Percentiles rank a stretch among this genome's conserved stretches.
These are phyloP conservation scores for Lachnellula suecica DNA, from an alignment of 2,329 filamentous ascomycete genomes.

Conservation along the genomic window DNA sequence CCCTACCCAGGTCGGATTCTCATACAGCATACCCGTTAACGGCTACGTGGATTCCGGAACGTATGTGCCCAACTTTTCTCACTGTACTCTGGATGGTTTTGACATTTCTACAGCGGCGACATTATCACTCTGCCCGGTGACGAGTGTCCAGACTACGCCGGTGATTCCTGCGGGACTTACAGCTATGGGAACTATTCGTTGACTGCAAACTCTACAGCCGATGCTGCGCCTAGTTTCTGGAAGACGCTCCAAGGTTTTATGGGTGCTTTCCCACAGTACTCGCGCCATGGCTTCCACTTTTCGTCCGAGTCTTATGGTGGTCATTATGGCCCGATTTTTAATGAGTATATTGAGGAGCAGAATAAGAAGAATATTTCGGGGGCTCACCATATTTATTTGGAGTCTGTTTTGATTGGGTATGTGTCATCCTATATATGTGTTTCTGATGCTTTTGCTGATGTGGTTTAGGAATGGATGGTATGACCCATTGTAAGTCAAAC, in stretches of 20 bases:
- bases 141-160: slow-evolving; percentile 50
- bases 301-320: slow-evolving; percentile 58
- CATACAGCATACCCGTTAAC: slow-evolving; percentile 37
- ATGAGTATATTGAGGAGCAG: slow-evolving; percentile 56
- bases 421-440: not conserved
- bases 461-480: slow-evolving; percentile 52
- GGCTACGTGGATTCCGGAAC: slow-evolving; percentile 19
- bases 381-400: slow-evolving; percentile 45
- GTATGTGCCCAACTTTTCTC: slow-evolving; percentile 9
- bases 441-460: slow-evolving; percentile 1
- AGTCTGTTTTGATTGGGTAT: slow-evolving; percentile 49
- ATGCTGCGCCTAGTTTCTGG: slow-evolving; percentile 59
- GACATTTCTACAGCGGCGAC: slow-evolving; percentile 4
- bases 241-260: slow-evolving; percentile 62
- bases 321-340: slow-evolving; percentile 53
- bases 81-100: too few relatives aligned
- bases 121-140: slow-evolving; percentile 45
- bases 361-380: slow-evolving; percentile 54
- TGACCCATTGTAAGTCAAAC: too few relatives aligned
- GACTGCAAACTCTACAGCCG: slow-evolving; percentile 51
- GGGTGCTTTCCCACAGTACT: slow-evolving; percentile 56
- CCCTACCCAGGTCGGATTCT: slow-evolving; percentile 30
- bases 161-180: slow-evolving; percentile 52
- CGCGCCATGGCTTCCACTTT: slow-evolving; percentile 51
- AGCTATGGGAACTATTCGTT: slow-evolving; percentile 48